phyloP scores from a whole-genome alignment of 75 land plant genomes.

The Pseudotsuga menziesii region DNA sequence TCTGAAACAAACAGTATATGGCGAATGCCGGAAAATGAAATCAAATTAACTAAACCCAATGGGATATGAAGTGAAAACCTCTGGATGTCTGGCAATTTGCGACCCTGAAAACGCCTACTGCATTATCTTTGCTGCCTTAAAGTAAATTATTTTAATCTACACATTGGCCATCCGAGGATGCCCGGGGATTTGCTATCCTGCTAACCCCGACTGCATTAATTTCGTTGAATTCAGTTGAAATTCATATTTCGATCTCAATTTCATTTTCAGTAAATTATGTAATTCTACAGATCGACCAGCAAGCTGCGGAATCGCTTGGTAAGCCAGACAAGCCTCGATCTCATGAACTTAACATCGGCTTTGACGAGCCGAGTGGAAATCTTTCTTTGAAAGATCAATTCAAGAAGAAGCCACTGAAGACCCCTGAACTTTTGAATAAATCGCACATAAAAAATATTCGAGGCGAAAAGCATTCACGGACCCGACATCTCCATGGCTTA shows the following conservation, averaged over 20 bases:
- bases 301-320: constrained; percentile 82
- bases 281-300: constrained; percentile 75
- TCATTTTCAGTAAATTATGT: not conserved
- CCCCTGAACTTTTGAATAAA: not conserved
- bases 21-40: too few species aligned
- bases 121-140: too few species aligned
- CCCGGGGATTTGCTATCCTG: not conserved
- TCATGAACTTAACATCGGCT: constrained; percentile 2
- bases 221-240: not conserved
- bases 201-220: not conserved
- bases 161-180: too few species aligned
- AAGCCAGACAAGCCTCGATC: constrained; percentile 31
- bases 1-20: not conserved
- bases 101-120: too few species aligned
- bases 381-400: constrained; percentile 36
- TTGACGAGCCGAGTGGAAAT: not conserved
- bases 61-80: too few species aligned
- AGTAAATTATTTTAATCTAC: too few species aligned
- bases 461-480: not conserved
- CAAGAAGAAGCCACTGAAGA: constrained; percentile 21
- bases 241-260: too few species aligned
- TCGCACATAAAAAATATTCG: not conserved
- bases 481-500: not conserved
- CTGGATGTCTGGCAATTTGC: too few species aligned
- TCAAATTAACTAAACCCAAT: too few species aligned